Percentiles rank a stretch among this genome's conserved stretches.
Conservation (phyloP, 2,329 filamentous ascomycete species). For the Aureobasidium sp. region DNA sequence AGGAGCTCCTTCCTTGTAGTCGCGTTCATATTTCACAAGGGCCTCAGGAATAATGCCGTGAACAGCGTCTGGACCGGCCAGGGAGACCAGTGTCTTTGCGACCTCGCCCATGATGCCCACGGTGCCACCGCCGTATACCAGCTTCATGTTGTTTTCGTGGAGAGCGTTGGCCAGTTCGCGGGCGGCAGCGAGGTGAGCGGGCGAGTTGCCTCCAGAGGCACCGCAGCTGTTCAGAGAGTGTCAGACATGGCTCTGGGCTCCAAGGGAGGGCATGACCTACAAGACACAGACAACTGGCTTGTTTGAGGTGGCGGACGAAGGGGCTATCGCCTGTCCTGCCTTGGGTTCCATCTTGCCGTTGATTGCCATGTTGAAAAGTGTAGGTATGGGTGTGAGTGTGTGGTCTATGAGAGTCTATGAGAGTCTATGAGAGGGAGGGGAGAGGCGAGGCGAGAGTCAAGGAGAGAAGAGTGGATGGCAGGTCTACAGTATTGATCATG, state of each 20-base stretch:
- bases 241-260: slow-evolving; percentile 6
- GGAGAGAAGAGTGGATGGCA: neutral
- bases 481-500: neutral
- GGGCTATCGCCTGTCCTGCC: neutral
- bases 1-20: slow-evolving; percentile 45
- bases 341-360: slow-evolving; percentile 15
- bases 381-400: neutral
- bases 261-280: slow-evolving; percentile 34
- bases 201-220: slow-evolving; percentile 62
- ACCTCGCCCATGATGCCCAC: slow-evolving; percentile 93
- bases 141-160: slow-evolving; percentile 65
- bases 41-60: slow-evolving; percentile 91
- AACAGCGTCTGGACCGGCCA: slow-evolving; percentile 71
- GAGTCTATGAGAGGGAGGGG: too few species aligned
- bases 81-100: slow-evolving; percentile 72
- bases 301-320: slow-evolving; percentile 25
- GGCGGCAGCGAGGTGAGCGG: slow-evolving; percentile 70
- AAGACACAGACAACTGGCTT: slow-evolving; percentile 79
- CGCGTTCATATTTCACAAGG: slow-evolving; percentile 68
- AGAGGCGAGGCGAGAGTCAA: neutral
- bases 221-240: slow-evolving; percentile 58
- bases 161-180: slow-evolving; percentile 65
- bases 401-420: neutral
- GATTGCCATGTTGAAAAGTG: slow-evolving; percentile 13
- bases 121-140: slow-evolving; percentile 94